These are phyloP conservation scores for Monosporascus sp. DNA, from an alignment of 2,329 filamentous ascomycete species.

Conservation along the genomic window DNA sequence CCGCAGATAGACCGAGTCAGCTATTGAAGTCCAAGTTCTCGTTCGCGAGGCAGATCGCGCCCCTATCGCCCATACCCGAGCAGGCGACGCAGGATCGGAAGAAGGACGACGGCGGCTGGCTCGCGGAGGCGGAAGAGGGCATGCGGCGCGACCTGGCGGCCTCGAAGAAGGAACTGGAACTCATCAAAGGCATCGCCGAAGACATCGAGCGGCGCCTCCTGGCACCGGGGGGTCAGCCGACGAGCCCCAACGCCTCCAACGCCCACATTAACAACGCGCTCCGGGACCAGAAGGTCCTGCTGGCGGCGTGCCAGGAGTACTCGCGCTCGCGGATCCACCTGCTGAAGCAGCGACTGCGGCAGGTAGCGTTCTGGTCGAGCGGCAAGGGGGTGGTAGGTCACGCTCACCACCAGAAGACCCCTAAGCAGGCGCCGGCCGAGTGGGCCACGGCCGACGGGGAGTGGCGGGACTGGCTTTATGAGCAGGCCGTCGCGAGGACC, in stretches of 20 bases:
- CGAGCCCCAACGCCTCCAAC: not conserved
- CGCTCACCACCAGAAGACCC: constrained; percentile 5
- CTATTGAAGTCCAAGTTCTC: constrained; percentile 5
- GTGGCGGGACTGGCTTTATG: constrained; percentile 21
- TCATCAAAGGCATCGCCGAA: constrained; percentile 15
- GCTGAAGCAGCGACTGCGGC: constrained; percentile 18
- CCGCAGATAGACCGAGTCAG: not conserved
- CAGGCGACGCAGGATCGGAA: not conserved
- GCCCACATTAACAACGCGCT: not conserved
- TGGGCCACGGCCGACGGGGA: constrained; percentile 18
- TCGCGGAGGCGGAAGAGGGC: constrained; percentile 8
- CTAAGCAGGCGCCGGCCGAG: constrained; percentile 15
- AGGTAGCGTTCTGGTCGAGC: constrained; percentile 16
- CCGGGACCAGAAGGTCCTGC: constrained; percentile 10
- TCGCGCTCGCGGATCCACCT: constrained; percentile 15
- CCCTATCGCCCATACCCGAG: not conserved
- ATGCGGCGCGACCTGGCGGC: constrained; percentile 18
- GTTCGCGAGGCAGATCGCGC: constrained; percentile 4
- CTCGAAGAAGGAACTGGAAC: constrained; percentile 20
- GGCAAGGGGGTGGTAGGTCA: constrained; percentile 5
- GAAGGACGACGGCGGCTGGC: constrained; percentile 13
- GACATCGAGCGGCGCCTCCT: constrained; percentile 8
- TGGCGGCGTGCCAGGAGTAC: constrained; percentile 21
- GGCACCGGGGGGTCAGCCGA: not conserved
- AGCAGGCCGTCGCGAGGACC: constrained; percentile 9